A percentile compares a stretch with the other conserved stretches of the same genome.
These are phyloP conservation scores for Oryza longistaminata DNA, from an alignment of 176 grass and related monocot genomes.

Conservation along the genomic window DNA sequence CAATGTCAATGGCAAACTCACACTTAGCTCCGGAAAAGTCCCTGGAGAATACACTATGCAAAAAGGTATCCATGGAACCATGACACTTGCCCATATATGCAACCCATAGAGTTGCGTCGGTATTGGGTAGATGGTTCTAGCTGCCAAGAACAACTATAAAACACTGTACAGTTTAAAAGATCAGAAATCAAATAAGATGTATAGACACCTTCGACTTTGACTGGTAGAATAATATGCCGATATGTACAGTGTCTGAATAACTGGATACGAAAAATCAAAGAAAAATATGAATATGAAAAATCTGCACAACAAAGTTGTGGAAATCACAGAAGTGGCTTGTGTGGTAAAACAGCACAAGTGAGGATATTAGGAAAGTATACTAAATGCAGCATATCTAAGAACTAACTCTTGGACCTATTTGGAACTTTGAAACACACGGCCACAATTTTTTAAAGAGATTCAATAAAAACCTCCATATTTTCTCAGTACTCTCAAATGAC, in stretches of 20 bases:
- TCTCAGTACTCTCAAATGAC: slow-evolving; percentile 9
- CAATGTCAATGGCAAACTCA: not conserved
- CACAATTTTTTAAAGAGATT: not conserved
- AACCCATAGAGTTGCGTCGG: not conserved
- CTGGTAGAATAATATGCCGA: not conserved
- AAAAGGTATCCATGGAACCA: not conserved
- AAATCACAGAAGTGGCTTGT: not conserved
- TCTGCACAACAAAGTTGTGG: not conserved
- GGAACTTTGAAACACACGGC: not conserved
- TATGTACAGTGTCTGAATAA: not conserved
- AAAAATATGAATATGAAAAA: not conserved
- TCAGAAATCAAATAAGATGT: not conserved
- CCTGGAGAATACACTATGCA: not conserved
- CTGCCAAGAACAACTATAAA: not conserved
- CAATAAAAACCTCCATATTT: slow-evolving; percentile 20
- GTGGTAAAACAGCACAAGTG: not conserved
- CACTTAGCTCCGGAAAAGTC: not conserved
- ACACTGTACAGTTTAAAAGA: not conserved
- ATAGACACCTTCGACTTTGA: not conserved
- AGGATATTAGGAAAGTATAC: slow-evolving; percentile 22
- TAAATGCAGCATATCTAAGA: slow-evolving; percentile 17
- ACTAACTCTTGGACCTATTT: not conserved
- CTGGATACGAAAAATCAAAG: not conserved
- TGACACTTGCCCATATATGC: not conserved
- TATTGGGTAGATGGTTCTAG: not conserved